Conservation (phyloP, 257 asterid genomes). For the Jaltomata sinuosa region DNA sequence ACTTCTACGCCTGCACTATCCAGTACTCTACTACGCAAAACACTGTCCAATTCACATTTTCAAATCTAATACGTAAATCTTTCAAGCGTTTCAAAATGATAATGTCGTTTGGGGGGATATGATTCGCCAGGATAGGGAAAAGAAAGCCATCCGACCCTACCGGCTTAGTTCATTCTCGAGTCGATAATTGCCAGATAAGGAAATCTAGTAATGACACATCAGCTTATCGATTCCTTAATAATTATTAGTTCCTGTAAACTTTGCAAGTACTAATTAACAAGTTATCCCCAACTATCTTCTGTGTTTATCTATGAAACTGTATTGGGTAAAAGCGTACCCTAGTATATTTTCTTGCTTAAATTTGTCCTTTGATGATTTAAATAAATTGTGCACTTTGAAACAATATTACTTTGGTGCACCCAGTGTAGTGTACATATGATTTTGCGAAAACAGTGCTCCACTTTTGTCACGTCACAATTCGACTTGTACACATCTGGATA, state of each 20-base stretch:
- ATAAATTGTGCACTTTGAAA: background rate
- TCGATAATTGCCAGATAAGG: background rate
- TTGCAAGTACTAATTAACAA: too few species aligned
- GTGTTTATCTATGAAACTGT: background rate
- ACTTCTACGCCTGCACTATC: background rate
- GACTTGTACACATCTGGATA: background rate
- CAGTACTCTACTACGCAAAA: background rate
- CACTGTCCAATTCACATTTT: background rate
- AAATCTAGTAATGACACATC: too few species aligned
- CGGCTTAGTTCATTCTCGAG: background rate
- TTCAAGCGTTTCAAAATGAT: background rate
- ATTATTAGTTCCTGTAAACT: too few species aligned
- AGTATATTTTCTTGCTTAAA: background rate
- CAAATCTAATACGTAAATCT: background rate
- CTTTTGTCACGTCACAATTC: too few species aligned
- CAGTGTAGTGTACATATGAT: background rate
- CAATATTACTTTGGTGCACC: background rate
- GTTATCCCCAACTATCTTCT: background rate
- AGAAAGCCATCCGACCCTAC: background rate
- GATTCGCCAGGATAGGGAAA: too few species aligned
- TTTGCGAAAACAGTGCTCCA: too few species aligned
- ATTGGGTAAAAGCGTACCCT: too few species aligned
- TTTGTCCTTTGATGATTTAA: background rate
- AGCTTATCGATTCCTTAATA: too few species aligned
- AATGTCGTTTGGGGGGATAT: too few species aligned